Evolutionary conservation across 805 yeast species (phyloP).

Genomic region (Kodamaea kaohsiungensis): DNA sequence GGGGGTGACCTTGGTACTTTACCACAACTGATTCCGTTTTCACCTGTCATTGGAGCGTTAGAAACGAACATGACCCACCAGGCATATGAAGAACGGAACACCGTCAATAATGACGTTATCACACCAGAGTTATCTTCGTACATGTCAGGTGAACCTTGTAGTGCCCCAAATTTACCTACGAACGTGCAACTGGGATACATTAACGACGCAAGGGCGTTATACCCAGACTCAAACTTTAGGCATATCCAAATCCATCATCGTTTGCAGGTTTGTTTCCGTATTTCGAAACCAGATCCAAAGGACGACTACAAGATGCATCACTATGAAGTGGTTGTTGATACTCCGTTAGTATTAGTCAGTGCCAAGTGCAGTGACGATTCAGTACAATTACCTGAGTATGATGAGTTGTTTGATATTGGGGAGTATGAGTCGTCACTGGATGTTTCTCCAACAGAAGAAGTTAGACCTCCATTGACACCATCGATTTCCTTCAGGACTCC

Average conservation of each 20-base stretch:
- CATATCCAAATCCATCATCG: conserved; percentile 67
- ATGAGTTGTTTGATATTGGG: conserved; percentile 22
- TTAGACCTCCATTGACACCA: conserved; percentile 15
- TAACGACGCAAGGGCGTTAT: conserved; percentile 41
- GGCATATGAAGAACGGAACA: background rate
- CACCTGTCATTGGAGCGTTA: conserved; percentile 40
- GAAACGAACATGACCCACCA: conserved; percentile 39
- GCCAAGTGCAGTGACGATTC: conserved; percentile 43
- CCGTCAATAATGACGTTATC: conserved; percentile 16
- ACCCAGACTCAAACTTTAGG: conserved; percentile 65
- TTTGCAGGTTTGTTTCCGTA: conserved; percentile 67
- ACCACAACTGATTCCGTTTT: conserved; percentile 21
- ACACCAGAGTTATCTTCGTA: conserved; percentile 33
- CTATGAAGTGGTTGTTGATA: conserved; percentile 78
- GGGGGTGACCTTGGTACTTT: conserved; percentile 4
- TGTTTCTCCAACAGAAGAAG: conserved; percentile 4
- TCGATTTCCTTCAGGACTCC: conserved; percentile 42
- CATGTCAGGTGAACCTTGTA: conserved; percentile 27
- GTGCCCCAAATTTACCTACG: conserved; percentile 17
- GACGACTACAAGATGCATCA: conserved; percentile 57
- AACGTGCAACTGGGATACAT: conserved; percentile 39
- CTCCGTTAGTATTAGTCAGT: conserved; percentile 58
- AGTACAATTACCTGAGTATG: conserved; percentile 41
- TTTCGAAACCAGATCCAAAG: conserved; percentile 59
- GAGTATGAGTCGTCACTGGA: conserved; percentile 2